These are phyloP conservation scores for Aureobasidium pullulans DNA, from an alignment of 2,329 filamentous ascomycete genomes.

Conservation along the genomic window DNA sequence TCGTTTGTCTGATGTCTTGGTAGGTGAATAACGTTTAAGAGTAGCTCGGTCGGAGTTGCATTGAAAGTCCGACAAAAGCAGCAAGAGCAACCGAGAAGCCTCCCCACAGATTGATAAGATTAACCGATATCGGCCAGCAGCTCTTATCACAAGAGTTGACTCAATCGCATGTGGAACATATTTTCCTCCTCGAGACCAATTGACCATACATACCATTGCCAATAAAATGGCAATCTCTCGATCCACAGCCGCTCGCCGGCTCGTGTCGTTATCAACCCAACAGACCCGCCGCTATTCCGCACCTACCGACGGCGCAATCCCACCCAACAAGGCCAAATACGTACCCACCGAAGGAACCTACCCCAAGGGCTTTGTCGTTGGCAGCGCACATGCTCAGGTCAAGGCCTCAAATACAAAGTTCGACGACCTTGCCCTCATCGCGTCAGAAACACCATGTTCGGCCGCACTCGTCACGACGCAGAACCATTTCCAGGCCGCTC, in stretches of 20 bases:
- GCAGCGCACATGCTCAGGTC: conserved; percentile 84
- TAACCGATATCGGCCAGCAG: not conserved
- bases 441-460: conserved; percentile 79
- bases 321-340: conserved; percentile 80
- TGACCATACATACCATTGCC: not conserved
- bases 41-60: not conserved
- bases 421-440: conserved; percentile 82
- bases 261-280: conserved; percentile 19
- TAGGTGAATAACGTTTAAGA: not conserved
- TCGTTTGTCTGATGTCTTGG: not conserved
- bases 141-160: not conserved
- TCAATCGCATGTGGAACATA: not conserved
- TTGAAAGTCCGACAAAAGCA: not conserved
- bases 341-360: conserved; percentile 79
- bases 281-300: conserved; percentile 52
- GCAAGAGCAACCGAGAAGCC: not conserved
- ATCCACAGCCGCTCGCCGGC: conserved; percentile 17
- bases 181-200: not conserved
- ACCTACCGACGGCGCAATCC: conserved; percentile 53
- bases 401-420: conserved; percentile 88
- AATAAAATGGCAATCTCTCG: conserved; percentile 7
- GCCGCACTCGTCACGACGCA: conserved; percentile 86
- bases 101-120: conserved; percentile 4
- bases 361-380: conserved; percentile 80
- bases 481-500: conserved; percentile 96